Evolutionary conservation across 441 rosid genomes (phyloP), one percentile per base, ranked within the genome.

Genomic region (Hura crepitans): DNA sequence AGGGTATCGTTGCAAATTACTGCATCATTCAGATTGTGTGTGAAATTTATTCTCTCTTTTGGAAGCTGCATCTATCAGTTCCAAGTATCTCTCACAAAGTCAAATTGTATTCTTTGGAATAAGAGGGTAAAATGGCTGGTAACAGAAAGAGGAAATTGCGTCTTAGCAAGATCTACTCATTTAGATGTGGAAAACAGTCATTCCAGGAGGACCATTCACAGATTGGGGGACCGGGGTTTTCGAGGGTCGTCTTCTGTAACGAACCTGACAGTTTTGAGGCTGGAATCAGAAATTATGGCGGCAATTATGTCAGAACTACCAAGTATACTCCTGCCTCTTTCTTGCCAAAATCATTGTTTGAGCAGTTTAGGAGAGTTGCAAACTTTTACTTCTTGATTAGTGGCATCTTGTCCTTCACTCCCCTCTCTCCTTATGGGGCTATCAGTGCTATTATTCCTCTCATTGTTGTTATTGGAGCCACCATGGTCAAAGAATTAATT

Each of bases 211-310:
- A 92, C 0, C 97, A 87, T 72, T 86, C 97, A 12, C 76, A 84
- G 39, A 88, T 95, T n/a, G 99, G 98, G 28, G 97, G 97, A 47
- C 97, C 96, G 13, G 99, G 99, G 1, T 96, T 91, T 79, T 93
- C 99, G 0, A 85, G 99, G 60, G 81, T 91, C 18, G 95, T 89
- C 0, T 80, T 82, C 63, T 91, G 96, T 76, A 96, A 96, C 72
- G 97, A 96, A 14, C 88, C 96, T 22, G 85, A 85, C 54, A 61
- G 84, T 68, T 79, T 84, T 65, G 95, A 85, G 68, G 80, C 96
- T 0, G 81, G 80, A 74, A 59, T 82, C 15, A 77, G 49, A 23
- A 84, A 78, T 66, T 91, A 92, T 77, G 73, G 47, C 12, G 79
- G 74, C 20, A 96, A 96, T 75, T 89, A 87, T 64, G 89, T 93